Base-by-base conservation (phyloP, 2,329 filamentous ascomycete genomes). In the Ophiocordyceps australis region DNA sequence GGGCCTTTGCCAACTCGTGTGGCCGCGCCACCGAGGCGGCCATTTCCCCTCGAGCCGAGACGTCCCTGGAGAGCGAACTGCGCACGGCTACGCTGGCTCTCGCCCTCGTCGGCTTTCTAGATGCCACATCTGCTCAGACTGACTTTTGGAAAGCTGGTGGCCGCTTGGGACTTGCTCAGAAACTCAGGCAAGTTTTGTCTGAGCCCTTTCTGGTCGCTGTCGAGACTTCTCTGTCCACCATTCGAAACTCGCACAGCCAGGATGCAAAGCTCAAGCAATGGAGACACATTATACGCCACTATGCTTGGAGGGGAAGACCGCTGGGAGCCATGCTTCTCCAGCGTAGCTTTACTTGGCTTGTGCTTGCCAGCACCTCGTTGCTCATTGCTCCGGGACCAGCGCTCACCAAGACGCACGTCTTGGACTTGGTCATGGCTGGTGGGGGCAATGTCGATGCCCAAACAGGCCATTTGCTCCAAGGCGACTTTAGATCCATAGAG, bases 311-410 rank as follows among this genome's bases (percentile, higher is more conserved):
- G 30, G 79, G 79, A 8, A 69, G 81, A 13, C 86, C 91, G 1
- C 55, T 98, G 22, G 83, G 89, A 8, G 82, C 85, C 9, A 89
- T 94, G 75, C 63, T 95, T 5, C 53, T 98, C 14, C 83, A 93
- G 46, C 72, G 81, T 41, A 83, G 76, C 34, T 91, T 92, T 45
- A 82, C 91, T 62, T 74, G 72, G 48, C 66, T 95, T 17, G 61
- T 94, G 9, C 74, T 83, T 18, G 71, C 82, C 3, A 75, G 70
- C 28, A 81, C 80, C 3, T 79, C 80, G 10, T 62, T 86, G 16
- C 57, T 86, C 32, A 61, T 81, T 12, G 62, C 68, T 17, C 69
- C 75, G 21, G 61, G 64, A 5, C 55, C 65, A n/a, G 50, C 57
- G 11, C 54, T 78, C 20, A 61, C 63, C 27, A 59, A 65, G 21